Conservation (phyloP, 2,329 filamentous ascomycete species). For the Hypoxylon sp. region DNA sequence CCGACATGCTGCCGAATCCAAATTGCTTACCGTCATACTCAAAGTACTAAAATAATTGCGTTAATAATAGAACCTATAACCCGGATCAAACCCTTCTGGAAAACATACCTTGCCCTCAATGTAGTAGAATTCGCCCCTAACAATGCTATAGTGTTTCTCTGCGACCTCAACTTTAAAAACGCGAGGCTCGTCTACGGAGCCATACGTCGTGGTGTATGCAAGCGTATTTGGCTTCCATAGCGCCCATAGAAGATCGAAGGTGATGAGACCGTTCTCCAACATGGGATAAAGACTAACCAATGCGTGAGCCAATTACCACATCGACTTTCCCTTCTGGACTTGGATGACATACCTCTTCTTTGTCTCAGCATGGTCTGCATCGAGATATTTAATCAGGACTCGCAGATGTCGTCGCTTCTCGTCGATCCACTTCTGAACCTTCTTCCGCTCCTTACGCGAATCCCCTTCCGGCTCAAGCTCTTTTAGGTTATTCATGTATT, state of each 20-base stretch:
- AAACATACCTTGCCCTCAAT: constrained; percentile 74
- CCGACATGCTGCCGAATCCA: constrained; percentile 79
- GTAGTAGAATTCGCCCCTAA: constrained; percentile 81
- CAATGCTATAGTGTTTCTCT: constrained; percentile 77
- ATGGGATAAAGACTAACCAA: constrained; percentile 78
- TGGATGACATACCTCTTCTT: constrained; percentile 70
- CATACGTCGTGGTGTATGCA: constrained; percentile 83
- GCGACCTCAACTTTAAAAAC: constrained; percentile 87
- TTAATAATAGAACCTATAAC: constrained; percentile 13
- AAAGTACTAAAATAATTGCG: constrained; percentile 70
- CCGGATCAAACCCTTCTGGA: neutral
- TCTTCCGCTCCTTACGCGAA: constrained; percentile 71
- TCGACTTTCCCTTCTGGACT: neutral
- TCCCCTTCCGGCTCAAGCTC: constrained; percentile 65
- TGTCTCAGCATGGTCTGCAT: constrained; percentile 82
- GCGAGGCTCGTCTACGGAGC: constrained; percentile 80
- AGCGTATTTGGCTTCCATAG: constrained; percentile 90
- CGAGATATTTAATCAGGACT: constrained; percentile 81
- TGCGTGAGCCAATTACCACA: constrained; percentile 1
- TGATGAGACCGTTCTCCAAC: constrained; percentile 85
- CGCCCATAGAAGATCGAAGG: constrained; percentile 90
- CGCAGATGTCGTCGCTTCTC: constrained; percentile 77
- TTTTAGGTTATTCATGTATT: constrained; percentile 75
- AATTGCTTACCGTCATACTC: constrained; percentile 92
- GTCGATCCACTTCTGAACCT: constrained; percentile 70